Conservation (phyloP, 2,329 filamentous ascomycete genomes). For the Fusarium solani-melongenae region DNA sequence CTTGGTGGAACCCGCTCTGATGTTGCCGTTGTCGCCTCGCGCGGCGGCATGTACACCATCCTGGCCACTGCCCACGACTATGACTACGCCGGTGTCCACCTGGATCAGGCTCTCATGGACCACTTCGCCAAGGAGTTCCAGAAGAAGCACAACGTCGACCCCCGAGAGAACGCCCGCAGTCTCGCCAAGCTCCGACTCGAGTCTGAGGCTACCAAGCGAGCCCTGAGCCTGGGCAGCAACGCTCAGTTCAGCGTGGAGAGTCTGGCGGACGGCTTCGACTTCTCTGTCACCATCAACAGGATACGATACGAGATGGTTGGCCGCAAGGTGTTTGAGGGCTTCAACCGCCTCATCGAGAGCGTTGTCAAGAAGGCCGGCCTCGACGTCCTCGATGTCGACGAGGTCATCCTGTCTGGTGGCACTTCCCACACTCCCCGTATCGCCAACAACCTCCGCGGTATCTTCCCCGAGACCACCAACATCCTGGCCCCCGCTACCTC, state of each 20-base stretch:
- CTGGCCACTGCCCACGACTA: conserved; percentile 96
- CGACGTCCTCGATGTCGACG: conserved; percentile 91
- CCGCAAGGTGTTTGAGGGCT: conserved; percentile 86
- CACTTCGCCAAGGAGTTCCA: conserved; percentile 99
- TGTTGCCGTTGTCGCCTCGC: conserved; percentile 87
- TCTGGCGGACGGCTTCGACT: conserved; percentile 89
- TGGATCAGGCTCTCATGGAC: conserved; percentile 93
- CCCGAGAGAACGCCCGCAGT: conserved; percentile 81
- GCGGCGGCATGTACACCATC: conserved; percentile 96
- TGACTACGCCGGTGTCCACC: conserved; percentile 85
- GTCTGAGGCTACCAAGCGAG: conserved; percentile 91
- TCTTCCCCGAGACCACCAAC: conserved; percentile 84
- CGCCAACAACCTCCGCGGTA: conserved; percentile 78
- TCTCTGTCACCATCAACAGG: conserved; percentile 90
- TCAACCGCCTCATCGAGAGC: conserved; percentile 85
- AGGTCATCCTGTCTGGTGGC: conserved; percentile 93
- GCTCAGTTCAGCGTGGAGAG: conserved; percentile 94
- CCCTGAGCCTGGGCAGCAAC: conserved; percentile 87
- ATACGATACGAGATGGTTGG: conserved; percentile 91
- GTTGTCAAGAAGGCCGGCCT: conserved; percentile 92
- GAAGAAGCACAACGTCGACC: conserved; percentile 94
- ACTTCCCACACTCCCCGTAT: conserved; percentile 95
- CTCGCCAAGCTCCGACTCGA: conserved; percentile 94
- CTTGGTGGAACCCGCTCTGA: conserved; percentile 94
- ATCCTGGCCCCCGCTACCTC: conserved; percentile 87